Evolutionary conservation across 2,329 filamentous ascomycete species (phyloP).

Genomic region (Nemania diffusa): DNA sequence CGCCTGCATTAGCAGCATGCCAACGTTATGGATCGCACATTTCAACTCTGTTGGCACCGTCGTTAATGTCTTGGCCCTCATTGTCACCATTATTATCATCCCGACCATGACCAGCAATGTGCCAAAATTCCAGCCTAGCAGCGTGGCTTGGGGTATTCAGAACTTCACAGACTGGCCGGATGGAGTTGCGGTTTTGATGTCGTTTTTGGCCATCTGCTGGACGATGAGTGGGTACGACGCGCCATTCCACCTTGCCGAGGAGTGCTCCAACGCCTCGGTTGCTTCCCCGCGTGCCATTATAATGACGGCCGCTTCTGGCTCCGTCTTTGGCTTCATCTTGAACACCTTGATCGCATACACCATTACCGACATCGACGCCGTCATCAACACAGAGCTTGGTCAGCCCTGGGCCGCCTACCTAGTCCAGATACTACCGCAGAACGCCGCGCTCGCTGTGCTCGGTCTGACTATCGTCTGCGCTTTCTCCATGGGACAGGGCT

Average conservation of each 20-base stretch:
- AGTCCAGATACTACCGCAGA: slow-evolving; percentile 70
- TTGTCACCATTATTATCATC: slow-evolving; percentile 75
- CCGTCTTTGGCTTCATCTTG: slow-evolving; percentile 76
- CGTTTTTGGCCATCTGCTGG: slow-evolving; percentile 60
- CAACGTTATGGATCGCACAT: slow-evolving; percentile 75
- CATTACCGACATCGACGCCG: slow-evolving; percentile 69
- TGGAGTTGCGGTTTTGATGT: slow-evolving; percentile 76
- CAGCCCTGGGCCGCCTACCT: slow-evolving; percentile 78
- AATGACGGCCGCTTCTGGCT: slow-evolving; percentile 73
- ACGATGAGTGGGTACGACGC: slow-evolving; percentile 50
- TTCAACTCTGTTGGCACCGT: slow-evolving; percentile 77
- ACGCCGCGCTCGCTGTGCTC: slow-evolving; percentile 70
- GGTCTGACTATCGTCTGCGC: slow-evolving; percentile 74
- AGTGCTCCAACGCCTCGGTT: slow-evolving; percentile 77
- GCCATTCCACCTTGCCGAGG: slow-evolving; percentile 76
- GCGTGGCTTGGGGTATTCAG: slow-evolving; percentile 73
- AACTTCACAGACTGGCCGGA: slow-evolving; percentile 74
- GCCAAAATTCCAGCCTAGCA: slow-evolving; percentile 56
- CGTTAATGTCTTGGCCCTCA: slow-evolving; percentile 75
- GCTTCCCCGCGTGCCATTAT: slow-evolving; percentile 78
- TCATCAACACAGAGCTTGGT: slow-evolving; percentile 68
- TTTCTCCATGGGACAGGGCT: slow-evolving; percentile 78
- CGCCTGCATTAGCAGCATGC: slow-evolving; percentile 73
- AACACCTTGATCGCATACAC: slow-evolving; percentile 80
- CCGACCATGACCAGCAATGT: slow-evolving; percentile 65